A percentile compares a stretch with the other conserved stretches of the same genome.
These are phyloP conservation scores for Claviceps citrina DNA, from an alignment of 2,329 filamentous ascomycete species.

Conservation along the genomic window DNA sequence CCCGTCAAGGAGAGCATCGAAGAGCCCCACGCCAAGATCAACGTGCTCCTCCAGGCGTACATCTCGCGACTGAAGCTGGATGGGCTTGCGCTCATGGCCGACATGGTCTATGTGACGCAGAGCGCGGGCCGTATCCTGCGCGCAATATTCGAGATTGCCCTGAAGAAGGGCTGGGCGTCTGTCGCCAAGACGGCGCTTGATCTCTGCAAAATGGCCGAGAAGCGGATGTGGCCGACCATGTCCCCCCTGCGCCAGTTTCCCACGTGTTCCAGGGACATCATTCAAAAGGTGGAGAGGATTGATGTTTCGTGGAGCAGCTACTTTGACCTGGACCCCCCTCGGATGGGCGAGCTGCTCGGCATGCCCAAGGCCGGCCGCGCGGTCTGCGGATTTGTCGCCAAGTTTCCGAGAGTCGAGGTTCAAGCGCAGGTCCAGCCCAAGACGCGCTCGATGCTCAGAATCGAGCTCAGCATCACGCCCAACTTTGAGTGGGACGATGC, in stretches of 20 bases:
- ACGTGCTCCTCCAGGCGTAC: constrained; percentile 89
- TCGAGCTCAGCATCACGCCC: constrained; percentile 81
- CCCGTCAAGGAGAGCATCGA: constrained; percentile 97
- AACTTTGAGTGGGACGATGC: constrained; percentile 93
- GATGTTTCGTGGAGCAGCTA: constrained; percentile 88
- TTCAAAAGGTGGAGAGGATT: constrained; percentile 86
- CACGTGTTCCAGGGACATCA: constrained; percentile 64
- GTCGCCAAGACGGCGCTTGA: constrained; percentile 87
- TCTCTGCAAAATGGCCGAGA: constrained; percentile 97
- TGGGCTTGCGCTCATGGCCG: constrained; percentile 88
- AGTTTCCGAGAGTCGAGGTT: constrained; percentile 84
- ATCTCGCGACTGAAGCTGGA: constrained; percentile 91
- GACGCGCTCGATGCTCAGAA: constrained; percentile 79
- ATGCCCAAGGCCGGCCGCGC: constrained; percentile 75
- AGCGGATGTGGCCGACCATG: constrained; percentile 99
- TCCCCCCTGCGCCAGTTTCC: constrained; percentile 85
- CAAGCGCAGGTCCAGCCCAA: constrained; percentile 90
- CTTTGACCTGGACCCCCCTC: constrained; percentile 88
- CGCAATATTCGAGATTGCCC: constrained; percentile 90
- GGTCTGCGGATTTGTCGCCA: constrained; percentile 74
- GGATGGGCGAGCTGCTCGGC: constrained; percentile 87
- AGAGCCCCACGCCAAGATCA: constrained; percentile 94
- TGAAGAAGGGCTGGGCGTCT: constrained; percentile 90
- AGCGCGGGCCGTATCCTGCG: constrained; percentile 91
- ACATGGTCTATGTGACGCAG: constrained; percentile 97